Conservation (phyloP, 129 eudicot species). For the Flaveria robusta region DNA sequence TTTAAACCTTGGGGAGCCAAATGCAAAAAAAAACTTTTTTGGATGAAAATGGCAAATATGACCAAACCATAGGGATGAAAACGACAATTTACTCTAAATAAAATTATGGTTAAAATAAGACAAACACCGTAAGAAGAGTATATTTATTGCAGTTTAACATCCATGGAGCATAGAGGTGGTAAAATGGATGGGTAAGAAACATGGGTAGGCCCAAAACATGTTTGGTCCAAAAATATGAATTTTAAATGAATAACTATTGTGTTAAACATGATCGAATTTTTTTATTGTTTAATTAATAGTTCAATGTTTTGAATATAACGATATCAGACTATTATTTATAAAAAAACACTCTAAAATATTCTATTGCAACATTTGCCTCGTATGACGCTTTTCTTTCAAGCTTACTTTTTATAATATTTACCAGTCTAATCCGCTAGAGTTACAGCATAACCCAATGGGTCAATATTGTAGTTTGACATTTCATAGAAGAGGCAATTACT, state of each 20-base stretch:
- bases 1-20: too few relatives aligned
- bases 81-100: too few relatives aligned
- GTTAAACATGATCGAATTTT: background rate
- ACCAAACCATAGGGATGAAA: too few relatives aligned
- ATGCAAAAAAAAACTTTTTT: too few relatives aligned
- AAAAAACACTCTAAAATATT: background rate
- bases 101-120: too few relatives aligned
- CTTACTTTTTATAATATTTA: background rate
- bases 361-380: background rate
- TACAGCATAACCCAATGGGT: slow-evolving; percentile 1
- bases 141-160: background rate
- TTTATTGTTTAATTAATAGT: background rate
- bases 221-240: background rate
- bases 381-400: background rate
- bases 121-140: background rate
- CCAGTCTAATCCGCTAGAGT: background rate
- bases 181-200: background rate
- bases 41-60: too few relatives aligned
- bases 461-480: background rate
- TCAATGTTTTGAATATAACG: background rate
- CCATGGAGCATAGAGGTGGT: background rate
- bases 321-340: background rate
- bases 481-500: background rate
- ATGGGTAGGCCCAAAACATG: background rate
- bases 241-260: background rate